Base-by-base conservation (phyloP, 768 basidiomycete species). In the Tricholomella constricta region DNA sequence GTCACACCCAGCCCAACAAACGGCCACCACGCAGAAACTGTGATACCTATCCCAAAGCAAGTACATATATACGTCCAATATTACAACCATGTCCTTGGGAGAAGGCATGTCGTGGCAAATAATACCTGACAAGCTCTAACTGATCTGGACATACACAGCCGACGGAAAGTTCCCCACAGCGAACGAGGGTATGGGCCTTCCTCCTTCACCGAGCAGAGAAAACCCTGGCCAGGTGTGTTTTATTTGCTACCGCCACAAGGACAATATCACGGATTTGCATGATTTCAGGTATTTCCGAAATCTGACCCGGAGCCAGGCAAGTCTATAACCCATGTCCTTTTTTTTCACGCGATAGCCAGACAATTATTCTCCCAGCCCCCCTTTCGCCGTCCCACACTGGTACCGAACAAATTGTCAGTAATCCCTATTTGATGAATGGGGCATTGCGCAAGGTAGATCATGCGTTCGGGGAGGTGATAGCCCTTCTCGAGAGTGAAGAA, bases 401-500 rank as follows among this genome's bases (percentile, higher is more conserved):
- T 17, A 51, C 63, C 8, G 61, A 68, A 12, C 60, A 59, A 10
- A 68, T 67, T 38, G 66, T 77, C 10, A 77, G 78, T 17, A 83
- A 81, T 55, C 76, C 80, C 1, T 80, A 71, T 57, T 67, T 79
- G 4, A 75, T 81, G 65, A 64, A 72, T 26, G 66, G 65, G 26
- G 73, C 75, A 3, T 62, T 82, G 26, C 59, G 70, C 40, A 77
- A 75, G 41, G 70, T 81, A 35, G 79, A 80, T 55, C 60, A 66
- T 45, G 70, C 77, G 3, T 65, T 81, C 45, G 59, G 64, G 10
- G 73, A 79, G 15, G 67, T 78, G 35, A 78, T 81, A 36, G 52
- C 62, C 1, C 71, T 76, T 20, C 65, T 83, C 10, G 72, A 78
- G 60, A 67, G 69, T 26, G 79, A 83, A 59, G 71, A 73, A 53